Conservation (phyloP, 2,329 filamentous ascomycete genomes). For the Aureobasidium zeae region DNA sequence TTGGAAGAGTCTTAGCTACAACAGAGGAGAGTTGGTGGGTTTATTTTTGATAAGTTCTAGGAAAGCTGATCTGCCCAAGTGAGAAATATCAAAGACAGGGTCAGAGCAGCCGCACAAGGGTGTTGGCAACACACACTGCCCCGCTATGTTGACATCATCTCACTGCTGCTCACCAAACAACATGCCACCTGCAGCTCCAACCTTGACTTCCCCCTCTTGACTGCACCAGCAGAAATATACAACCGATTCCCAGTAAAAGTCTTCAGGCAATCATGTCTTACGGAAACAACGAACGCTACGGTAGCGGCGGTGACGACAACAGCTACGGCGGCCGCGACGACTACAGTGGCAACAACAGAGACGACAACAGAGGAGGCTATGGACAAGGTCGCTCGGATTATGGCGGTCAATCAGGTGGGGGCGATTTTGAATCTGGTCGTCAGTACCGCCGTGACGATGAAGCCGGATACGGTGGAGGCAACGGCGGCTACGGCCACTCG, state of each 20-base stretch:
- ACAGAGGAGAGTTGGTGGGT: no score
- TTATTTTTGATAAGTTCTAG: no score
- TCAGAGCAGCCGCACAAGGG: neutral
- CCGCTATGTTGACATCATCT: conserved; percentile 13
- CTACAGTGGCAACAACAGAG: conserved; percentile 8
- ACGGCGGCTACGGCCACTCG: conserved; percentile 29
- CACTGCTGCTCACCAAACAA: neutral
- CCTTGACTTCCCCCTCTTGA: neutral
- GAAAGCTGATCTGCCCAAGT: neutral
- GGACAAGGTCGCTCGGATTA: conserved; percentile 18
- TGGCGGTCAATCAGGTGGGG: conserved; percentile 18
- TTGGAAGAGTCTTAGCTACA: no score
- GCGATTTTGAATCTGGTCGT: conserved; percentile 18
- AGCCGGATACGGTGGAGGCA: conserved; percentile 19
- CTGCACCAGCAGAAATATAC: conserved; percentile 1
- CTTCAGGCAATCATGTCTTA: conserved; percentile 27
- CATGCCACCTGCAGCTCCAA: neutral
- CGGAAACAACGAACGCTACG: conserved; percentile 25
- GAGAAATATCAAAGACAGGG: neutral
- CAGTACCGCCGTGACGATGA: conserved; percentile 16
- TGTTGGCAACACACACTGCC: conserved; percentile 5
- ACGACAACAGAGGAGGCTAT: conserved; percentile 17
- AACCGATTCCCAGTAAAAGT: neutral
- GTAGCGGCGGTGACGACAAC: conserved; percentile 22
- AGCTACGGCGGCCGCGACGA: conserved; percentile 21